These are phyloP conservation scores for Pythium monospermum DNA, from an alignment of 352 stramenopile species.

Conservation along the genomic window DNA sequence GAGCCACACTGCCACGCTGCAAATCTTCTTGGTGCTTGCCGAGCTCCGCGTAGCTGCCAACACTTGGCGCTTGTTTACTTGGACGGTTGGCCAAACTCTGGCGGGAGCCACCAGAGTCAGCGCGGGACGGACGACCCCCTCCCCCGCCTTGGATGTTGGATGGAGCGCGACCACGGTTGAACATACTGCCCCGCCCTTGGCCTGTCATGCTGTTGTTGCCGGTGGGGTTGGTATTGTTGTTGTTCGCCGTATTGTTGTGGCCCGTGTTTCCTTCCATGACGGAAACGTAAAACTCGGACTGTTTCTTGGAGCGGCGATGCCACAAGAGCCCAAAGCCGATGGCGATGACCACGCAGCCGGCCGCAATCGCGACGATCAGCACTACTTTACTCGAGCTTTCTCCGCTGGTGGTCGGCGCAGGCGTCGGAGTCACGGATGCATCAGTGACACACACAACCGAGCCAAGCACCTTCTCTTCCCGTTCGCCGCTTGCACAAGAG, in stretches of 20 bases:
- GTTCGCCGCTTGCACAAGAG: slow-evolving; percentile 30
- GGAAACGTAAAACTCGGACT: slow-evolving; percentile 23
- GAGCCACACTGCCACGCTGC: neutral
- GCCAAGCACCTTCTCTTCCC: slow-evolving; percentile 39
- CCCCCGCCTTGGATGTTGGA: slow-evolving; percentile 13
- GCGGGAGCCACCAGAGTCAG: slow-evolving; percentile 6
- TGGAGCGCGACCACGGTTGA: slow-evolving; percentile 13
- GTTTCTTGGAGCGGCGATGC: slow-evolving; percentile 41
- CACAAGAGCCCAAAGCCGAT: slow-evolving; percentile 39
- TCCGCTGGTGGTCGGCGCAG: neutral
- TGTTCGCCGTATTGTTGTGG: neutral
- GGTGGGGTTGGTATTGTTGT: neutral
- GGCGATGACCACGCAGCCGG: slow-evolving; percentile 42
- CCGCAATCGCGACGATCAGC: slow-evolving; percentile 52
- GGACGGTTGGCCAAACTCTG: slow-evolving; percentile 8
- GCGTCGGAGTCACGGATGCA: neutral
- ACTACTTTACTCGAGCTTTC: slow-evolving; percentile 29
- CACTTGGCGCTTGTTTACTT: slow-evolving; percentile 11
- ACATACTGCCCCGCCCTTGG: slow-evolving; percentile 14
- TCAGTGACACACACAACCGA: slow-evolving; percentile 49
- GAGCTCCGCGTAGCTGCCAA: slow-evolving; percentile 25
- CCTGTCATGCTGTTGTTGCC: slow-evolving; percentile 9
- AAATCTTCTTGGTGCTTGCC: slow-evolving; percentile 24
- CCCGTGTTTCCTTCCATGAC: slow-evolving; percentile 17
- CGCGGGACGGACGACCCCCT: slow-evolving; percentile 5